Evolutionary conservation across 352 stramenopile species (phyloP).

Genomic region (Phytophthora boehmeriae): DNA sequence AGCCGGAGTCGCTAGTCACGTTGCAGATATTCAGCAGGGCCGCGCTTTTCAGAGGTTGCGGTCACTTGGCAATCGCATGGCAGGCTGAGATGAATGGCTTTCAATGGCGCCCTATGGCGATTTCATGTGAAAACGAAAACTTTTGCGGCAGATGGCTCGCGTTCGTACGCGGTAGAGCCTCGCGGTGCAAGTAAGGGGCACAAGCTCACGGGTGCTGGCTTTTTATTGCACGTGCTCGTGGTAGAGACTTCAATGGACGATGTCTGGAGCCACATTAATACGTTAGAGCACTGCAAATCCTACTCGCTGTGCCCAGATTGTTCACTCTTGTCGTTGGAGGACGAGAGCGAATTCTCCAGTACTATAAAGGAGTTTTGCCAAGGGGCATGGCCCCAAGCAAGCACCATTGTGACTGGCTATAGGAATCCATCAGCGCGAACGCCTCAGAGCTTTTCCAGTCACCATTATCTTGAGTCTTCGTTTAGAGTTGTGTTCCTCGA

Average conservation of each 20-base stretch:
- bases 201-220: not conserved
- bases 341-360: too few relatives aligned
- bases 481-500: too few relatives aligned
- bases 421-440: too few relatives aligned
- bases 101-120: conserved; percentile 9
- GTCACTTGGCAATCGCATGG: conserved; percentile 21
- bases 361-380: too few relatives aligned
- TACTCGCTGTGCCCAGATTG: too few relatives aligned
- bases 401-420: too few relatives aligned
- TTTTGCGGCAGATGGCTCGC: conserved; percentile 1
- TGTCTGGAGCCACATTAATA: conserved; percentile 19
- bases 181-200: conserved; percentile 17
- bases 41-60: conserved; percentile 29
- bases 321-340: too few relatives aligned
- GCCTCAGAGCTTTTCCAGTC: too few relatives aligned
- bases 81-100: conserved; percentile 5
- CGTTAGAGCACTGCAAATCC: too few relatives aligned
- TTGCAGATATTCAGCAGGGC: conserved; percentile 29
- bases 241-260: not conserved
- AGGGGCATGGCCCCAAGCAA: too few relatives aligned
- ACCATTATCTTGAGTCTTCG: too few relatives aligned
- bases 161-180: conserved; percentile 24
- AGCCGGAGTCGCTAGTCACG: conserved; percentile 28
- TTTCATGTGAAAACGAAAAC: not conserved
- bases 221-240: too few relatives aligned